Evolutionary conservation across 1,284 basidiomycete genomes (phyloP), one percentile per base, ranked within the genome.

Genomic region (Cryptococcus sp.): DNA sequence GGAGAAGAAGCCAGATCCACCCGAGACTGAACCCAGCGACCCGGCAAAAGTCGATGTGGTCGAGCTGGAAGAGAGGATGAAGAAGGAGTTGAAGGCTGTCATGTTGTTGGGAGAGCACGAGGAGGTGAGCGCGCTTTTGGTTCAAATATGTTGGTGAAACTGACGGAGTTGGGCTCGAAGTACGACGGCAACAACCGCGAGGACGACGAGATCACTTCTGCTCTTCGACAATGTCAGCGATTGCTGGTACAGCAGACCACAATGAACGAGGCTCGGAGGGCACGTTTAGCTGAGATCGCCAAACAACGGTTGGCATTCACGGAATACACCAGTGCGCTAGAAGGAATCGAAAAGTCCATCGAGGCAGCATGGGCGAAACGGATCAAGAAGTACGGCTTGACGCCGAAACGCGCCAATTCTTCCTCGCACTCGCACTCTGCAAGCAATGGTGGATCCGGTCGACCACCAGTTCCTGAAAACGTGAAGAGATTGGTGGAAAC

Each of bases 141-240:
- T 41, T 47, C 11, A 19, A 40, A 17, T 23, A 39, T 13, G 20
- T 22, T 45, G 25, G 3, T n/a, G 3, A 31, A 44, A 40, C 38
- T 45, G 22, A 50, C 38, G 40, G 8, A 19, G 6, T 49, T 22
- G 53, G 54, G 48, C 61, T 60, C 16, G 6, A 66, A 93, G 89
- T 88, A 88, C 56, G 87, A 93, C 73, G 89, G 86, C 68, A 81
- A 85, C 1, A 83, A 86, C 47, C 85, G 88, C 53, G 88, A 92
- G 46, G 94, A 97, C 71, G 94, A 98, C 76, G 93, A 94, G 51
- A 90, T 98, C 59, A 89, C 93, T 2, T 87, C 89, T 2, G 89
- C 92, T 1, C 84, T 98, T 2, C 88, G 95, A 1, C 87, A 90
- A 59, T 90, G 91, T 31, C 94, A 98, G 75, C 81, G 84, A n/a